A percentile compares a stretch with the other conserved stretches of the same genome.
These are phyloP conservation scores for Fusarium denticulatum DNA, from an alignment of 2,329 filamentous ascomycete species.

Conservation along the genomic window DNA sequence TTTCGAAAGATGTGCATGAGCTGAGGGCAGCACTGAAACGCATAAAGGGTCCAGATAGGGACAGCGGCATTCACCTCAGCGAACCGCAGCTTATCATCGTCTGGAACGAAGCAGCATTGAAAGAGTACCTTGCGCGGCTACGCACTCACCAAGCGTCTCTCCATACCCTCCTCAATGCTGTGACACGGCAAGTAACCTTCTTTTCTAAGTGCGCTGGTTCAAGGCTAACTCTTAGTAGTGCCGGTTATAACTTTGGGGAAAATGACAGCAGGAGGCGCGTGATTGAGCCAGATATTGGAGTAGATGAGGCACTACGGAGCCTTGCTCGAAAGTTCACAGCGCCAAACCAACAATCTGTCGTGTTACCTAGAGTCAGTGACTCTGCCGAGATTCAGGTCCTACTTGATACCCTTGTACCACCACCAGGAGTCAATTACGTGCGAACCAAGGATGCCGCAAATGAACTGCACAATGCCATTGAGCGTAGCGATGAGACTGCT, in stretches of 20 bases:
- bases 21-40: slow-evolving; percentile 40
- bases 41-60: slow-evolving; percentile 41
- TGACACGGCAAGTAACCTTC: slow-evolving; percentile 31
- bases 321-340: slow-evolving; percentile 39
- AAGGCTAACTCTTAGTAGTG: slow-evolving; percentile 25
- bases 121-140: slow-evolving; percentile 34
- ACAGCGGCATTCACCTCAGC: slow-evolving; percentile 41
- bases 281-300: slow-evolving; percentile 40
- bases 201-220: neutral
- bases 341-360: slow-evolving; percentile 36
- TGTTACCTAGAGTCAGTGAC: slow-evolving; percentile 43
- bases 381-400: slow-evolving; percentile 44
- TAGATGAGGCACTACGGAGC: slow-evolving; percentile 41
- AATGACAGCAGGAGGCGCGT: slow-evolving; percentile 41
- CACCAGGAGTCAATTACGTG: slow-evolving; percentile 34
- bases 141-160: slow-evolving; percentile 43
- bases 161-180: slow-evolving; percentile 42
- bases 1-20: slow-evolving; percentile 42
- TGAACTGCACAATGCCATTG: slow-evolving; percentile 40
- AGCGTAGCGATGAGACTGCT: slow-evolving; percentile 36
- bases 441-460: slow-evolving; percentile 35
- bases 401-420: slow-evolving; percentile 41
- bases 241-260: slow-evolving; percentile 35
- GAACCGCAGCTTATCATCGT: slow-evolving; percentile 44
- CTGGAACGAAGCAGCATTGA: slow-evolving; percentile 42